Base-by-base conservation (phyloP, 306 rosid genomes). In the Rosa multiflora region DNA sequence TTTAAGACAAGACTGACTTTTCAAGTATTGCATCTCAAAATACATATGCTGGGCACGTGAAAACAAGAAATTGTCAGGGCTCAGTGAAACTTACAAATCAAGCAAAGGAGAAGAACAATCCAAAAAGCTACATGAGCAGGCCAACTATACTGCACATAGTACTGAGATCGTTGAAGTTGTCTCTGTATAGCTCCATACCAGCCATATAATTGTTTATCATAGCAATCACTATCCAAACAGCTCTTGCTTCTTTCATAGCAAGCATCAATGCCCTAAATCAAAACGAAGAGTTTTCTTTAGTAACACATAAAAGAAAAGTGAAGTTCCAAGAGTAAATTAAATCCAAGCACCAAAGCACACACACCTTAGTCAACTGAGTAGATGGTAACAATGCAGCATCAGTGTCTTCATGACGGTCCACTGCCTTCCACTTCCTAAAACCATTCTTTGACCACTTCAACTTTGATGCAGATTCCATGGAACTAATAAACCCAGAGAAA, bases 131-230 rank as follows among this genome's bases (percentile, higher is more conserved):
- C 58, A 77, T 87, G 94, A 78, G 87, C 85, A 71, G 91, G 90
- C 70, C 97, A 85, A 79, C 94, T 88, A 84, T 95, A 90, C 74
- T 89, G 98, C 90, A 95, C 83, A 80, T 88, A 91, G 79, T 95
- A 95, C 81, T 90, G 96, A 87, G 93, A 95, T 82, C 98, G 88
- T 79, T 91, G 99, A 88, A 95, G 88, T 80, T 83, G 94, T 74
- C 99, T 90, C 78, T 88, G 94, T 26, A 95, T 72, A 66, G 96
- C 97, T 63, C 96, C 98, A 56, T 90, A 86, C 99, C 99, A 95
- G 76, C 98, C 98, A 52, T 91, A 75, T 68, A 93, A 86, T 81
- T 89, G 94, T 86, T 93, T 95, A 73, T 90, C 92, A 59, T 89
- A 93, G 78, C 81, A 88, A 72, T 88, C 92, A 80, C 88, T 77